These are phyloP conservation scores for Nyctanthes arbortristis DNA, from an alignment of 257 asterid genomes.

Conservation along the genomic window DNA sequence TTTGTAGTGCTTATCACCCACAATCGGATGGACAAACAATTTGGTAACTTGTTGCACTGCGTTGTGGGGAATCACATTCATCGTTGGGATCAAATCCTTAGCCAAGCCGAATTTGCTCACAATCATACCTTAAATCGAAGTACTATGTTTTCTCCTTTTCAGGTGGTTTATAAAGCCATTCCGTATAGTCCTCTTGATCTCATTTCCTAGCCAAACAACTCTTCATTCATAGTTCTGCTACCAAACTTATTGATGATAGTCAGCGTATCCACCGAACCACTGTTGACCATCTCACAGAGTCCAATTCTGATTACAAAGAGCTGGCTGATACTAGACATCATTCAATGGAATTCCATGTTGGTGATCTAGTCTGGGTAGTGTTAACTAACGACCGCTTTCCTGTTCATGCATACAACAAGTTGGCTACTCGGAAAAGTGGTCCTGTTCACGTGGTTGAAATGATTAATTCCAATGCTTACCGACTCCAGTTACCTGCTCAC, in stretches of 20 bases:
- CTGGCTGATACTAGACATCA: background rate
- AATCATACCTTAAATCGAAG: background rate
- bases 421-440: background rate
- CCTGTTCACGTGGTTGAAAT: background rate
- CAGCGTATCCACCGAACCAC: no score
- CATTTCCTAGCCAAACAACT: no score
- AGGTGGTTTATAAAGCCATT: slow-evolving; percentile 3
- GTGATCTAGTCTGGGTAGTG: background rate
- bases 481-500: background rate
- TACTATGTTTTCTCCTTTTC: slow-evolving; percentile 7
- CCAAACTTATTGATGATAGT: no score
- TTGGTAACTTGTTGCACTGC: slow-evolving; percentile 3
- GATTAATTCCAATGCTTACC: background rate
- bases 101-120: slow-evolving; percentile 20
- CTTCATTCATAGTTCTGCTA: no score
- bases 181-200: no score
- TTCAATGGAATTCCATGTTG: no score
- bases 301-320: no score
- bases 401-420: background rate
- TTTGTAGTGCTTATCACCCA: slow-evolving; percentile 20
- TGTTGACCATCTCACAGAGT: no score
- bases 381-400: background rate
- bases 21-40: slow-evolving; percentile 11
- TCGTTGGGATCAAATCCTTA: slow-evolving; percentile 1
- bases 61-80: background rate